These are phyloP conservation scores for Bathelium albidoporum DNA, from an alignment of 495 filamentous ascomycete species.

Conservation along the genomic window DNA sequence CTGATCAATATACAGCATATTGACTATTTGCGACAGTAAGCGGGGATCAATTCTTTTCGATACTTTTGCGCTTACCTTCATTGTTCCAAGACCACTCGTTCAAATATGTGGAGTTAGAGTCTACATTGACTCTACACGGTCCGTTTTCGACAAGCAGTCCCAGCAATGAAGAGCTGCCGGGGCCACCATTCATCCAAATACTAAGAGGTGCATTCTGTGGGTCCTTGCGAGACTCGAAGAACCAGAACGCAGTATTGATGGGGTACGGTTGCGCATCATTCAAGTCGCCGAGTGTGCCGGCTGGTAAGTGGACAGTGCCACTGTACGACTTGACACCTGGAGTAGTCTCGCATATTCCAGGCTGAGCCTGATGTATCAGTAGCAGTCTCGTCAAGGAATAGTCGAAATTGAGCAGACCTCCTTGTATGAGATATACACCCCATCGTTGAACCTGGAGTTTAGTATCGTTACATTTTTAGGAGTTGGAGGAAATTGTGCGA, in stretches of 20 bases:
- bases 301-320: constrained; percentile 40
- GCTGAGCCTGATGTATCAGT: neutral
- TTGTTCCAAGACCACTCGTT: neutral
- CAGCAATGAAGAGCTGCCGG: constrained; percentile 31
- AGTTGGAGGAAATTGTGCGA: constrained; percentile 6
- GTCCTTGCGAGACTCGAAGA: constrained; percentile 53
- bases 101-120: neutral
- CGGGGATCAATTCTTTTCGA: neutral
- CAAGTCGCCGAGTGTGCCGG: constrained; percentile 33
- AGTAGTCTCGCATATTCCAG: constrained; percentile 2
- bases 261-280: constrained; percentile 45
- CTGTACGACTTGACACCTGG: constrained; percentile 12
- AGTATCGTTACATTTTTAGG: constrained; percentile 22
- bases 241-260: constrained; percentile 75
- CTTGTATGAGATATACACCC: constrained; percentile 55
- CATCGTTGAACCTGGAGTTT: constrained; percentile 47
- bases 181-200: constrained; percentile 58
- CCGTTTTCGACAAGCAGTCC: constrained; percentile 28
- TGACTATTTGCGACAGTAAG: constrained; percentile 14
- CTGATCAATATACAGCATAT: constrained; percentile 31
- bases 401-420: constrained; percentile 32
- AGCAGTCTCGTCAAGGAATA: neutral
- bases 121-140: constrained; percentile 27
- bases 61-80: neutral
- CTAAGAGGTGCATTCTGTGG: constrained; percentile 48